A percentile compares a stretch with the other conserved stretches of the same genome.
Conservation (phyloP, 352 stramenopile genomes). For the Thalassiosira oceanica region DNA sequence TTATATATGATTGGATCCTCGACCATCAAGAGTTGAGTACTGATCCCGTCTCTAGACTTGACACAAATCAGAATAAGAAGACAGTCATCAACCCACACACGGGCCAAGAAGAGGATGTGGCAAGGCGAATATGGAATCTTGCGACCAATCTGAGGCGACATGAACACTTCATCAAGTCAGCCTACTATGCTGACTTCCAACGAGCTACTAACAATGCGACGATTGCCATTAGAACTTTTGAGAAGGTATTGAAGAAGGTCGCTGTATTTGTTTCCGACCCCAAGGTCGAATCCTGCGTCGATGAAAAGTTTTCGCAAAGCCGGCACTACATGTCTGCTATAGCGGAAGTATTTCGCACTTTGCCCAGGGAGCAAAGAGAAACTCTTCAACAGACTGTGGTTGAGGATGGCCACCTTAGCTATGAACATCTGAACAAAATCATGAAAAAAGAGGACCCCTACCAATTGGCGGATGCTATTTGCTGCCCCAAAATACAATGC, state of each 20-base stretch:
- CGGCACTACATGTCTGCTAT: slow-evolving; percentile 10
- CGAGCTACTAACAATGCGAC: not conserved
- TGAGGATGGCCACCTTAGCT: not conserved
- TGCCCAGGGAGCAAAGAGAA: slow-evolving; percentile 1
- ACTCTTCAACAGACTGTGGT: not conserved
- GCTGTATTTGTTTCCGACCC: slow-evolving; percentile 7
- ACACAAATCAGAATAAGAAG: slow-evolving; percentile 11
- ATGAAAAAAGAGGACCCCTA: not conserved
- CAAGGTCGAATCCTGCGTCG: slow-evolving; percentile 15
- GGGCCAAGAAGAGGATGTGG: not conserved
- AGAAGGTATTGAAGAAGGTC: slow-evolving; percentile 2
- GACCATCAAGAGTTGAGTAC: too few species aligned
- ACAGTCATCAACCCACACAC: not conserved
- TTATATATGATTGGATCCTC: not conserved
- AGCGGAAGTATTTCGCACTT: not conserved
- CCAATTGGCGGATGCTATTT: slow-evolving; percentile 1
- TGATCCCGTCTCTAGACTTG: slow-evolving; percentile 5
- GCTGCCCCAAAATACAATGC: slow-evolving; percentile 1
- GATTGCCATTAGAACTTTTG: not conserved
- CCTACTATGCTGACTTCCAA: slow-evolving; percentile 7
- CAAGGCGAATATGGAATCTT: slow-evolving; percentile 8
- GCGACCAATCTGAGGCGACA: not conserved
- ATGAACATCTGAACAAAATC: not conserved
- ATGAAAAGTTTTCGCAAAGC: slow-evolving; percentile 9
- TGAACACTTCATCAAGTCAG: not conserved